Percentiles rank a stretch among this genome's conserved stretches.
Conservation (phyloP, 2,329 filamentous ascomycete genomes). For the Diaporthe sp. region DNA sequence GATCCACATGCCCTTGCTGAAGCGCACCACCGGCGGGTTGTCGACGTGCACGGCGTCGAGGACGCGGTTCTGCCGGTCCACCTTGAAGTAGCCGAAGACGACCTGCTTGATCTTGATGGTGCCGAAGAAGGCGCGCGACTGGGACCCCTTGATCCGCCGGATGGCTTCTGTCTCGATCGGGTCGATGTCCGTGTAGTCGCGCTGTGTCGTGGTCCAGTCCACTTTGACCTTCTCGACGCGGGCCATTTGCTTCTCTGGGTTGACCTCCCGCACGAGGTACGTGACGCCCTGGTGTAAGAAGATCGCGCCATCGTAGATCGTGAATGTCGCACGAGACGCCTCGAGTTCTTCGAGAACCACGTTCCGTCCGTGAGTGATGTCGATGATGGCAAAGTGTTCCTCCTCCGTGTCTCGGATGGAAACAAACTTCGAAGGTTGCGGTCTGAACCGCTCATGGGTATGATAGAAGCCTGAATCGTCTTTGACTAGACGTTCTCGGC, state of each 20-base stretch:
- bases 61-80: constrained; percentile 87
- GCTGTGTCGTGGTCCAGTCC: constrained; percentile 93
- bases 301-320: constrained; percentile 95
- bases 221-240: constrained; percentile 91
- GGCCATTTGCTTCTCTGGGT: constrained; percentile 83
- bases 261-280: constrained; percentile 92
- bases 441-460: constrained; percentile 88
- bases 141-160: constrained; percentile 73
- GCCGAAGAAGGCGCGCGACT: constrained; percentile 84
- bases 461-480: constrained; percentile 89
- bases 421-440: constrained; percentile 84
- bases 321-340: constrained; percentile 93
- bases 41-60: constrained; percentile 94
- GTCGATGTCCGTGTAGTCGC: constrained; percentile 95
- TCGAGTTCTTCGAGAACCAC: constrained; percentile 95
- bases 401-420: constrained; percentile 90
- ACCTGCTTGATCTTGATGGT: constrained; percentile 87
- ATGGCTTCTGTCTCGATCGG: constrained; percentile 93
- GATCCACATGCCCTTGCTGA: constrained; percentile 94
- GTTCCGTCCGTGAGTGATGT: constrained; percentile 86
- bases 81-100: constrained; percentile 97
- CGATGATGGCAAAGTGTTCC: constrained; percentile 93
- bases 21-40: constrained; percentile 88
- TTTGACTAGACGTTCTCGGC: constrained; percentile 77
- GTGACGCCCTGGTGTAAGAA: constrained; percentile 96